These are phyloP conservation scores for Monilinia laxa DNA, from an alignment of 2,329 filamentous ascomycete genomes.

Conservation along the genomic window DNA sequence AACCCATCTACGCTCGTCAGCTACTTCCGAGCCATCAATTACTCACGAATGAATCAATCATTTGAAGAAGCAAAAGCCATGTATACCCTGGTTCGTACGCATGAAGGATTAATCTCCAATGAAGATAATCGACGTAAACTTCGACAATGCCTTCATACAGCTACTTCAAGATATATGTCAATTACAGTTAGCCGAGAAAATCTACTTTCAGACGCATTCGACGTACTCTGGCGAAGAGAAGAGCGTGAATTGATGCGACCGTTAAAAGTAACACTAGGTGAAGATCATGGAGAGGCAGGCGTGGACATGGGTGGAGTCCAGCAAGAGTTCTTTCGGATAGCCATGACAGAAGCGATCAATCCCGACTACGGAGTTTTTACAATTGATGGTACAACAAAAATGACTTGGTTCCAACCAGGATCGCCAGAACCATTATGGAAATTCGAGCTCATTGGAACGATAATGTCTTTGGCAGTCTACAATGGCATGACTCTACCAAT, in stretches of 20 bases:
- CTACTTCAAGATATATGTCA: slow-evolving; percentile 69
- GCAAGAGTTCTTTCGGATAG: slow-evolving; percentile 90
- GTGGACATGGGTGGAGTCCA: slow-evolving; percentile 94
- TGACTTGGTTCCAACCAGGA: slow-evolving; percentile 85
- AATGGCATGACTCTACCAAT: slow-evolving; percentile 91
- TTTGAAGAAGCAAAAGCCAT: slow-evolving; percentile 68
- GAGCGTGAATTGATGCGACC: slow-evolving; percentile 79
- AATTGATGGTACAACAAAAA: slow-evolving; percentile 70
- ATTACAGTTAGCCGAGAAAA: slow-evolving; percentile 66
- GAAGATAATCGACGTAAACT: slow-evolving; percentile 60
- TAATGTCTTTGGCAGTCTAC: slow-evolving; percentile 88
- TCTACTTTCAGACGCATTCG: slow-evolving; percentile 71
- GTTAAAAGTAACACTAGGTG: slow-evolving; percentile 82
- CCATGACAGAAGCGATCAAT: slow-evolving; percentile 75
- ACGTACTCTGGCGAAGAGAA: slow-evolving; percentile 87
- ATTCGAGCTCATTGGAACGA: slow-evolving; percentile 81
- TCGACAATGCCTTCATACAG: slow-evolving; percentile 61
- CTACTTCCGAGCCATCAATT: slow-evolving; percentile 87
- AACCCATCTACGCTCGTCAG: slow-evolving; percentile 68
- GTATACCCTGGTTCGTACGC: slow-evolving; percentile 54
- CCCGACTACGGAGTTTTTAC: slow-evolving; percentile 78
- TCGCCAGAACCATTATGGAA: slow-evolving; percentile 84
- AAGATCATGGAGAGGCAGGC: slow-evolving; percentile 80
- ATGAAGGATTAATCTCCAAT: slow-evolving; percentile 55
- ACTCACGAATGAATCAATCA: slow-evolving; percentile 77